Conservation (phyloP, 768 basidiomycete genomes). For the Sporobolomyces phaffii region DNA sequence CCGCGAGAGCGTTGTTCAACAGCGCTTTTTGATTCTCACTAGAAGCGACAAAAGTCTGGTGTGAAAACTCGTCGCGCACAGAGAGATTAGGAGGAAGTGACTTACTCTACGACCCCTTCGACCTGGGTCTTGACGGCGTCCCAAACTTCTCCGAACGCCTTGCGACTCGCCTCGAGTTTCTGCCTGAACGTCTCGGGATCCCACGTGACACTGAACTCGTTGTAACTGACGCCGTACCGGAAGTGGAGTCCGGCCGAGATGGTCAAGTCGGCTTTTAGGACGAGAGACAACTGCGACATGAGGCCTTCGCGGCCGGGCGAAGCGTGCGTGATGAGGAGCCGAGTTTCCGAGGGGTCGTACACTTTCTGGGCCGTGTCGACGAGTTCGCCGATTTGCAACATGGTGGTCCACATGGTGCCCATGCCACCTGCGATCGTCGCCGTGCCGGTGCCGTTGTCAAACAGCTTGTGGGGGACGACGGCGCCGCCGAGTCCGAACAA, state of each 20-base stretch:
- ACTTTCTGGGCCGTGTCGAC: slow-evolving; percentile 94
- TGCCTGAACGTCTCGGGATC: slow-evolving; percentile 81
- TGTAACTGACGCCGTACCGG: slow-evolving; percentile 91
- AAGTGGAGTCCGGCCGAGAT: slow-evolving; percentile 93
- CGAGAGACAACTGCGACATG: slow-evolving; percentile 79
- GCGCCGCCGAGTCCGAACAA: slow-evolving; percentile 95
- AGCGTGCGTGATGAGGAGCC: slow-evolving; percentile 84
- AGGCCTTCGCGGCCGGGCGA: slow-evolving; percentile 89
- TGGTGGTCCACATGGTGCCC: slow-evolving; percentile 98
- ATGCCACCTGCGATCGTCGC: slow-evolving; percentile 98
- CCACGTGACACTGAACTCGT: slow-evolving; percentile 87
- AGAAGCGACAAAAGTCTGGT: background rate
- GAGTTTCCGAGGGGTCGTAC: slow-evolving; percentile 85
- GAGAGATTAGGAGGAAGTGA: background rate
- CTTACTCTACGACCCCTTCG: slow-evolving; percentile 71
- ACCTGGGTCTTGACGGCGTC: slow-evolving; percentile 87
- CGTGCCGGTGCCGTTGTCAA: slow-evolving; percentile 84
- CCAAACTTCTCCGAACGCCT: slow-evolving; percentile 85
- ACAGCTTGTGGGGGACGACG: slow-evolving; percentile 87
- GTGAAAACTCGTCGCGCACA: no score
- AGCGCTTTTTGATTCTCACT: slow-evolving; percentile 75
- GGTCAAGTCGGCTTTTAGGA: slow-evolving; percentile 88
- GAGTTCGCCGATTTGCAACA: slow-evolving; percentile 93
- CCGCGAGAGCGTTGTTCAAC: slow-evolving; percentile 79
- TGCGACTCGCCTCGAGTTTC: slow-evolving; percentile 72